A percentile compares a stretch with the other conserved stretches of the same genome.
phyloP scores from a whole-genome alignment of 1,284 basidiomycete genomes.

The Erythrobasidium hasegawianum region DNA sequence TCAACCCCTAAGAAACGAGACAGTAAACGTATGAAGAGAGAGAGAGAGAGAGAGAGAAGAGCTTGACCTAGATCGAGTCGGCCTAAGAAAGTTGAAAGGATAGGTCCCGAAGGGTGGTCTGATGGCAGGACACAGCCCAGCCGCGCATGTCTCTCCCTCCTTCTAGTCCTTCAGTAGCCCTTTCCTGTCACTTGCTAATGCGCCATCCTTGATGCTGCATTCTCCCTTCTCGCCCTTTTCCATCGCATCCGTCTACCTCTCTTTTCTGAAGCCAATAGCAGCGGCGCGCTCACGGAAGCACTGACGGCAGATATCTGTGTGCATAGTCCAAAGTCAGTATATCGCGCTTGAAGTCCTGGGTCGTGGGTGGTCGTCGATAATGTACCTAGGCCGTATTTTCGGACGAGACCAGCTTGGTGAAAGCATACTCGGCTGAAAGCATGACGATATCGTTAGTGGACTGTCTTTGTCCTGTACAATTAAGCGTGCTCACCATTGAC shows the following conservation, averaged over 20 bases:
- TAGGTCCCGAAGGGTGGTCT: too few relatives aligned
- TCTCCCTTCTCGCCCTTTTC: background rate
- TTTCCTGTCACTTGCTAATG: background rate
- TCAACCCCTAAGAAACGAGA: too few relatives aligned
- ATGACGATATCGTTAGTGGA: constrained; percentile 4
- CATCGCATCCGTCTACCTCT: constrained; percentile 8
- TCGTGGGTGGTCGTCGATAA: background rate
- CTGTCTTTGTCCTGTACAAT: background rate
- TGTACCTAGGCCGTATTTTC: constrained; percentile 43
- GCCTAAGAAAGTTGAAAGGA: too few relatives aligned
- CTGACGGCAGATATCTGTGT: constrained; percentile 81
- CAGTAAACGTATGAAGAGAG: too few relatives aligned
- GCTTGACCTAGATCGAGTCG: too few relatives aligned
- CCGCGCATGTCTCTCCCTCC: too few relatives aligned
- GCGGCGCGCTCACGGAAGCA: constrained; percentile 94
- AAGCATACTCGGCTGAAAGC: constrained; percentile 72
- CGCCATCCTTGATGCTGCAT: background rate
- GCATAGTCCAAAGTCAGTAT: background rate
- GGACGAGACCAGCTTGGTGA: constrained; percentile 92
- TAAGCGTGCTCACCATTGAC: constrained; percentile 67
- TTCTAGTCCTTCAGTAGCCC: background rate
- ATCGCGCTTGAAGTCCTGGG: background rate
- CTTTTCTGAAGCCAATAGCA: constrained; percentile 87
- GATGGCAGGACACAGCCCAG: too few relatives aligned
- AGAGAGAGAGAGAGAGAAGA: too few relatives aligned